Conservation (phyloP, 768 basidiomycete genomes). For the Lactarius deliciosus region DNA sequence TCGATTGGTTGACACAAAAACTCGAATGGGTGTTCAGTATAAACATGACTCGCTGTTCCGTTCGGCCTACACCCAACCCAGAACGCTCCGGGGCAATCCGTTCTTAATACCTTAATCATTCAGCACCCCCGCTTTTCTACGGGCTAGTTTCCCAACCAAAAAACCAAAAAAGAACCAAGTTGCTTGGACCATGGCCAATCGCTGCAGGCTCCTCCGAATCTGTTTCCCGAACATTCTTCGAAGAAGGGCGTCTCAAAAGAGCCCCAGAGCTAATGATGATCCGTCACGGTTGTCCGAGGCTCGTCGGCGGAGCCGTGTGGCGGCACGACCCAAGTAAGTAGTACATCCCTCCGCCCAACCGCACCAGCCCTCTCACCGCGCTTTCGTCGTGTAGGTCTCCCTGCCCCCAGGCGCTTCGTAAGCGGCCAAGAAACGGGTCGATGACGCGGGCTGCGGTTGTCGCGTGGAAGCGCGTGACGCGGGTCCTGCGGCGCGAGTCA, state of each 20-base stretch:
- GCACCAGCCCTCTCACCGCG: background rate
- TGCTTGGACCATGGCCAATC: background rate
- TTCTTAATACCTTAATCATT: background rate
- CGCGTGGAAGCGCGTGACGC: slow-evolving; percentile 7
- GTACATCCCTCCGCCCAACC: background rate
- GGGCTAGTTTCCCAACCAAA: background rate
- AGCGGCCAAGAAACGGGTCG: background rate
- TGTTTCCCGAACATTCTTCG: background rate
- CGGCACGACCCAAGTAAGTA: background rate
- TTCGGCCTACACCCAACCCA: background rate
- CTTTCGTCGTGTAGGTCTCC: background rate
- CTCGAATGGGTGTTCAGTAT: background rate
- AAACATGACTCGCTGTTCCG: background rate
- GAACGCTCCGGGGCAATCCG: background rate
- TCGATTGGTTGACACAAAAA: background rate
- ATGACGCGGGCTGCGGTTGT: background rate
- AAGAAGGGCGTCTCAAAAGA: background rate
- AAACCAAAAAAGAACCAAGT: background rate
- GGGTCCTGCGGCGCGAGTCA: slow-evolving; percentile 4
- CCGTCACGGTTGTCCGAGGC: background rate
- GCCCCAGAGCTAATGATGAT: background rate
- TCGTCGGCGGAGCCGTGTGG: background rate
- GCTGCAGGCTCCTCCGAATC: background rate
- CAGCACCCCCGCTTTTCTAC: background rate
- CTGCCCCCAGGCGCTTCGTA: background rate